A percentile compares a stretch with the other conserved stretches of the same genome.
These are phyloP conservation scores for Theobroma cacao DNA, from an alignment of 345 rosid genomes.

Conservation along the genomic window DNA sequence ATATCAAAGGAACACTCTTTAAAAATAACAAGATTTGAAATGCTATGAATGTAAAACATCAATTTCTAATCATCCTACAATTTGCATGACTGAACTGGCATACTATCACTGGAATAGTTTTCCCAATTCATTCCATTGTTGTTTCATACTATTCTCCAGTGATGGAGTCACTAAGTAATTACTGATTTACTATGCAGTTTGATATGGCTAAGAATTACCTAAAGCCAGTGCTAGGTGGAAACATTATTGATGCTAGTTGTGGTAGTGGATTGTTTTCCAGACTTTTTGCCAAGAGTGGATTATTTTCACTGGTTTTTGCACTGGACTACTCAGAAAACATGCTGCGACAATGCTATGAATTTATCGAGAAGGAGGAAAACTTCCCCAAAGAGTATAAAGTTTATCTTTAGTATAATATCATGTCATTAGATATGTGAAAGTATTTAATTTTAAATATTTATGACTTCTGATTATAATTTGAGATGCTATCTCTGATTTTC, in stretches of 20 bases:
- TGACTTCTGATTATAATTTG: background rate
- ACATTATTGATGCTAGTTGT: slow-evolving; percentile 84
- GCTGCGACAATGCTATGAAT: slow-evolving; percentile 74
- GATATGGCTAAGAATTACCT: slow-evolving; percentile 72
- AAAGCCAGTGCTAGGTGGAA: slow-evolving; percentile 77
- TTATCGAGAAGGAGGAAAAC: slow-evolving; percentile 52
- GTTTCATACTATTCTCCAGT: background rate
- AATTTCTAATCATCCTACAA: background rate
- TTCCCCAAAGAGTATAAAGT: slow-evolving; percentile 66
- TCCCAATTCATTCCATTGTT: background rate
- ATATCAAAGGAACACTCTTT: background rate
- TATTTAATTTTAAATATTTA: background rate
- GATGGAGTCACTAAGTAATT: slow-evolving; percentile 11
- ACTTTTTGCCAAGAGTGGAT: slow-evolving; percentile 62
- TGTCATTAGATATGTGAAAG: background rate
- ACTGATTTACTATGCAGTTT: slow-evolving; percentile 43
- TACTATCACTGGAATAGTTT: background rate
- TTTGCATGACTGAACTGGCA: background rate
- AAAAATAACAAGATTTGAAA: background rate
- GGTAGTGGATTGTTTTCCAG: slow-evolving; percentile 88
- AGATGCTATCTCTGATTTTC: background rate
- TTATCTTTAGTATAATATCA: background rate
- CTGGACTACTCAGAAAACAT: slow-evolving; percentile 92
- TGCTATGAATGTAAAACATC: background rate
- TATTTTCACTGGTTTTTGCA: slow-evolving; percentile 73